phyloP scores from a whole-genome alignment of 306 rosid species.

The Vigna radiata region DNA sequence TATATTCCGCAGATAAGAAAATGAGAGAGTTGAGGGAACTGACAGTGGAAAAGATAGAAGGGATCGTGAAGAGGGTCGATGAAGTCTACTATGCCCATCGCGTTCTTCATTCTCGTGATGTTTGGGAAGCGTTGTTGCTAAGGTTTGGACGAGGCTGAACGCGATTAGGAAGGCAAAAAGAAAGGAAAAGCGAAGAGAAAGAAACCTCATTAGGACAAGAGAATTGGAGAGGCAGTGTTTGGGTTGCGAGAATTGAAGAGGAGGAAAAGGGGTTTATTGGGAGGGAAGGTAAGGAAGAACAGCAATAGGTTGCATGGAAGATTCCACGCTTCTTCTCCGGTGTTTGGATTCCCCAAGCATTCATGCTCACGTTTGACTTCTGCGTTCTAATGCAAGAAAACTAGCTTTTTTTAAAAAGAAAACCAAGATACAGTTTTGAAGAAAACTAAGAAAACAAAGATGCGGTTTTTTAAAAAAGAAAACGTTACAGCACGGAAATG shows the following conservation, averaged over 20 bases:
- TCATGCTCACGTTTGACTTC: constrained; percentile 17
- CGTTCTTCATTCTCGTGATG: background rate
- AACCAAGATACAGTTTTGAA: too few relatives aligned
- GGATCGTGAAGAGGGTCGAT: constrained; percentile 54
- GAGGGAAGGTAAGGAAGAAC: constrained; percentile 18
- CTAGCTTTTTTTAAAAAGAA: too few relatives aligned
- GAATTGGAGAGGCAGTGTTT: background rate
- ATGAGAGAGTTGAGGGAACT: constrained; percentile 16
- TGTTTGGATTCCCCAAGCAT: constrained; percentile 40
- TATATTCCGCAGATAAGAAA: background rate
- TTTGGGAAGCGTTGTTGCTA: background rate
- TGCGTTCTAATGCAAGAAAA: background rate
- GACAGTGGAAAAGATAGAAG: constrained; percentile 62
- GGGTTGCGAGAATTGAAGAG: background rate
- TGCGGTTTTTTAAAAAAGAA: too few relatives aligned
- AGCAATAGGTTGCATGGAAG: constrained; percentile 30
- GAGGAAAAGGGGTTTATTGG: background rate
- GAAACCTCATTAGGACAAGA: constrained; percentile 40
- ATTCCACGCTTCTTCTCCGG: constrained; percentile 50
- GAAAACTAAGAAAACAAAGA: too few relatives aligned
- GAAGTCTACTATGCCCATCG: background rate
- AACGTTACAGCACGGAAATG: too few relatives aligned
- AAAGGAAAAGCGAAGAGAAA: background rate
- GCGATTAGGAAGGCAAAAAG: constrained; percentile 25
- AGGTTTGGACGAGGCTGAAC: background rate